phyloP scores from a whole-genome alignment of 495 filamentous ascomycete species.

The Hyaloscypha finlandica region DNA sequence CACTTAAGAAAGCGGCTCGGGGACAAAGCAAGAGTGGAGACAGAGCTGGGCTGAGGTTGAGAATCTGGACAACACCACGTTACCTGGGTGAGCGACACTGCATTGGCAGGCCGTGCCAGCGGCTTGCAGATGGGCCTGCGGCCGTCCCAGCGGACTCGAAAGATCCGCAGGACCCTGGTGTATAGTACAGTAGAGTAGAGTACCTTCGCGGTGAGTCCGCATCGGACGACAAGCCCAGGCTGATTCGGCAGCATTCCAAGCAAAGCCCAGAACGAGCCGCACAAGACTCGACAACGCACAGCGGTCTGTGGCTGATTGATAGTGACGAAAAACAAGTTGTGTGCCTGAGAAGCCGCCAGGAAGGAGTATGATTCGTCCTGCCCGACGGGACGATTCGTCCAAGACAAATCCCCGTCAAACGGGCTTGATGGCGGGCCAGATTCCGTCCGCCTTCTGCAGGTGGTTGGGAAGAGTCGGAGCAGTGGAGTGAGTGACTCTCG shows the following conservation, averaged over 20 bases:
- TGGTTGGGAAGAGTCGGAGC: not conserved
- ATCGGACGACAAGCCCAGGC: constrained; percentile 7
- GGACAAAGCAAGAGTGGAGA: not conserved
- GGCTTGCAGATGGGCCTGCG: not conserved
- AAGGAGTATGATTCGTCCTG: not conserved
- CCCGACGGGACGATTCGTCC: not conserved
- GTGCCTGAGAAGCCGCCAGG: not conserved
- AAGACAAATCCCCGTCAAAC: too few species aligned
- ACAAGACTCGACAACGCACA: not conserved
- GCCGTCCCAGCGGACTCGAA: not conserved
- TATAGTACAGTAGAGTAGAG: too few species aligned
- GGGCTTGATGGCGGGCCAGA: not conserved
- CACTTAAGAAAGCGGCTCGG: not conserved
- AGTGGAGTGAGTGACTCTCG: not conserved
- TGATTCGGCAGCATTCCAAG: not conserved
- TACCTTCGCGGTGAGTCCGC: not conserved
- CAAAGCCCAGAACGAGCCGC: not conserved
- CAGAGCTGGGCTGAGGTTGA: constrained; percentile 1
- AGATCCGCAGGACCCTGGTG: not conserved
- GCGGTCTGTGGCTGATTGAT: not conserved
- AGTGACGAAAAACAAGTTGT: not conserved
- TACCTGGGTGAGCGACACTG: constrained; percentile 13
- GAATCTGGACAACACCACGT: constrained; percentile 13
- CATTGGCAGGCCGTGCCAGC: not conserved
- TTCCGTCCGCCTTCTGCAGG: not conserved